Evolutionary conservation across 2,329 filamentous ascomycete species (phyloP), one percentile per base, ranked within the genome.

Genomic region (Apiospora pterosperma): DNA sequence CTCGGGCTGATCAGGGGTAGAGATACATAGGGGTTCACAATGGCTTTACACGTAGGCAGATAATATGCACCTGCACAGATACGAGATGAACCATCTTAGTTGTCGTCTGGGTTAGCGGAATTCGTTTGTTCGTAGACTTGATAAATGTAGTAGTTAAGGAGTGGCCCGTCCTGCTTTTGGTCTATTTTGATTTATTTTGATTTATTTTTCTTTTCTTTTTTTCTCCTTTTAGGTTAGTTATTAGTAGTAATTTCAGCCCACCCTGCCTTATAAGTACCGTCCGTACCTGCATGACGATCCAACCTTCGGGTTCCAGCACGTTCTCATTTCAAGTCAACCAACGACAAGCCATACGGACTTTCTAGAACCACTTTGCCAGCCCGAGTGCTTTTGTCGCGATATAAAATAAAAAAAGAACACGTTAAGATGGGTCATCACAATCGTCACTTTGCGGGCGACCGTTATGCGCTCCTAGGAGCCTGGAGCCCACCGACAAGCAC

Each of bases 401-500:
- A 55, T n/a, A n/a, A n/a, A n/a, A n/a, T n/a, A n/a, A n/a, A n/a
- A n/a, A n/a, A n/a, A n/a, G n/a, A 34, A n/a, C 16, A 11, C 19
- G 7, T 34, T 28, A 23, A 25, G 4, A 76, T 76, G 72, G 70
- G 71, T 5, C 77, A 79, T 62, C 77, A 79, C 55, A 79, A 78
- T 23, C 71, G 74, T 41, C 75, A 73, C 63, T 79, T 77, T 48
- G 71, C 73, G 5, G 75, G 75, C 64, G 77, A 79, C 65, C 67
- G 71, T 48, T 68, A 75, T 61, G 72, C 77, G 25, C 61, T 75
- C 52, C 68, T 69, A 39, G 78, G 78, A 48, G 72, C 68, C 38
- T 80, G 78, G 78, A 76, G 78, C 62, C 75, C 76, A n/a, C 75
- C 77, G 16, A 79, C 74, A 25, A 80, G 78, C 67, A 72, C 69